Conservation (phyloP, 768 basidiomycete species). For the Boletus insuetus region DNA sequence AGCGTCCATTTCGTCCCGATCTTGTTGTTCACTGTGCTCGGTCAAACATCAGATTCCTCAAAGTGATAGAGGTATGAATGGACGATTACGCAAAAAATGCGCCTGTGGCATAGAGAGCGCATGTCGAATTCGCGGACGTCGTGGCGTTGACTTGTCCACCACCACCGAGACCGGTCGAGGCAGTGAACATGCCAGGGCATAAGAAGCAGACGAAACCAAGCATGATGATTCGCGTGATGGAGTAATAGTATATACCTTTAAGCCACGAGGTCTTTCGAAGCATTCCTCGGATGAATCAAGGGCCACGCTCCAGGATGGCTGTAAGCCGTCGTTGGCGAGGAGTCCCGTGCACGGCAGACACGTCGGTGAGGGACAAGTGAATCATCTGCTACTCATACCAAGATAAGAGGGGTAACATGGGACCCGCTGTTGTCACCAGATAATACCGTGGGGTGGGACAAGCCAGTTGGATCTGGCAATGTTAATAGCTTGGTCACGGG, state of each 20-base stretch:
- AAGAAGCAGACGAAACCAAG: not conserved
- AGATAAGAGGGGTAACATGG: too few species aligned
- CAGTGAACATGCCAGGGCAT: slow-evolving; percentile 31
- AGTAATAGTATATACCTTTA: slow-evolving; percentile 56
- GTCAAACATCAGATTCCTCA: not conserved
- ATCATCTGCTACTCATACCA: too few species aligned
- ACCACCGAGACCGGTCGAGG: slow-evolving; percentile 72
- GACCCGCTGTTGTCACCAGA: too few species aligned
- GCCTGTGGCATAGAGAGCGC: slow-evolving; percentile 62
- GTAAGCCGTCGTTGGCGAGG: too few species aligned
- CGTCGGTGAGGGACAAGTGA: too few species aligned
- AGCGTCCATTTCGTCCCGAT: slow-evolving; percentile 72
- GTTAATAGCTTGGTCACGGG: too few species aligned
- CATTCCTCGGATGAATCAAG: too few species aligned
- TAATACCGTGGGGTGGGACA: too few species aligned
- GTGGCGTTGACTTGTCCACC: slow-evolving; percentile 68
- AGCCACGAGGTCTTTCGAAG: slow-evolving; percentile 45
- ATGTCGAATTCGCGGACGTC: slow-evolving; percentile 68
- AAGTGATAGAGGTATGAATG: not conserved
- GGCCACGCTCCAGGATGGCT: too few species aligned
- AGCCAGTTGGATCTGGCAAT: too few species aligned
- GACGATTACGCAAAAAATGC: slow-evolving; percentile 44
- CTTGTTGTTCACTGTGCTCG: slow-evolving; percentile 74
- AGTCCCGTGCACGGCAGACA: too few species aligned
- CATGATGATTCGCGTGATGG: slow-evolving; percentile 47